Conservation (phyloP, 768 basidiomycete species). For the Rhodotorula babjevae region DNA sequence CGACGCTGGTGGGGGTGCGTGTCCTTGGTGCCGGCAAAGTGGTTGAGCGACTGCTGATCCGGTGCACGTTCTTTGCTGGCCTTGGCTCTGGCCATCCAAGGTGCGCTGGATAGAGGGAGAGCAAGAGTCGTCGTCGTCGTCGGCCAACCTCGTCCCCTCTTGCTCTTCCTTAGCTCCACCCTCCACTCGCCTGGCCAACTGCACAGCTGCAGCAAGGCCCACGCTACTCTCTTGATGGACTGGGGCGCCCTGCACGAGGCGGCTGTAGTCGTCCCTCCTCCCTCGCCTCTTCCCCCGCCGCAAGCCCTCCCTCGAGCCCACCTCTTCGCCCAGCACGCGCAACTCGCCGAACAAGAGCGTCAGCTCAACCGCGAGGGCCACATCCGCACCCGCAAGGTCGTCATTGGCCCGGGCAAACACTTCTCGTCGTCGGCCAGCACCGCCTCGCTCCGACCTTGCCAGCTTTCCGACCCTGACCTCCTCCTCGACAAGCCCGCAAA, state of each 20-base stretch:
- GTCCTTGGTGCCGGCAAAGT: constrained; percentile 14
- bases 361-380: background rate
- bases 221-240: background rate
- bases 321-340: background rate
- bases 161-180: background rate
- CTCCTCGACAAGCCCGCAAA: background rate
- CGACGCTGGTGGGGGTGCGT: constrained; percentile 15
- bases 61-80: constrained; percentile 6
- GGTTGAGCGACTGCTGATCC: constrained; percentile 12
- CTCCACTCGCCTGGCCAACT: too few species aligned
- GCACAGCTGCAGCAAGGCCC: too few species aligned
- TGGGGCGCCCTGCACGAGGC: constrained; percentile 2
- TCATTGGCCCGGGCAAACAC: constrained; percentile 4
- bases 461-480: background rate
- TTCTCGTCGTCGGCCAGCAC: background rate
- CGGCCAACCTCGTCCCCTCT: background rate
- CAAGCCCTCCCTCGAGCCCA: background rate
- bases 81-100: background rate
- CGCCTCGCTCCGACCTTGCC: background rate
- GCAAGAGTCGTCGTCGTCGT: too few species aligned
- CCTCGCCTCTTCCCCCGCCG: background rate
- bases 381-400: constrained; percentile 3
- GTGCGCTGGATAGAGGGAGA: too few species aligned
- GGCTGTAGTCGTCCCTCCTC: background rate
- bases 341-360: background rate